These are phyloP conservation scores for Cercospora sp. DNA, from an alignment of 2,329 filamentous ascomycete genomes.

Conservation along the genomic window DNA sequence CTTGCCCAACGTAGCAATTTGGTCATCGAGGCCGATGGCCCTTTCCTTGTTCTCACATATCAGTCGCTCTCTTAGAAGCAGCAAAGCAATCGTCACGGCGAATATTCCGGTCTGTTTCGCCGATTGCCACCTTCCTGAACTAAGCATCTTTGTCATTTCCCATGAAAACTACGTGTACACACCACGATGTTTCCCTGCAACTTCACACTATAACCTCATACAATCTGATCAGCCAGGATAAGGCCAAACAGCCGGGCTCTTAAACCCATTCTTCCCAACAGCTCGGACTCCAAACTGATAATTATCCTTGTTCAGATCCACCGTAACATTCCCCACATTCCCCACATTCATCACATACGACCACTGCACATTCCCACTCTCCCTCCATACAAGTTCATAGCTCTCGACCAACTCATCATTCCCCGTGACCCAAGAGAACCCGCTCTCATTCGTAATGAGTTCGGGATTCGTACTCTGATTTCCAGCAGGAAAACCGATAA, in stretches of 20 bases:
- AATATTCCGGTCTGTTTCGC: too few relatives aligned
- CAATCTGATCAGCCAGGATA: conserved; percentile 34
- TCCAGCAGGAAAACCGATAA: conserved; percentile 32
- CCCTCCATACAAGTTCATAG: conserved; percentile 60
- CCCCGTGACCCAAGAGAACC: conserved; percentile 50
- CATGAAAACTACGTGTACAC: too few relatives aligned
- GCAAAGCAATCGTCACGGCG: too few relatives aligned
- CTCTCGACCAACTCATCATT: conserved; percentile 45
- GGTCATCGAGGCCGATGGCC: too few relatives aligned
- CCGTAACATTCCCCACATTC: conserved; percentile 46
- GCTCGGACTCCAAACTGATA: conserved; percentile 58
- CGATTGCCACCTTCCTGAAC: too few relatives aligned
- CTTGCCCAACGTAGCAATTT: too few relatives aligned
- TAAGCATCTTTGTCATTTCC: too few relatives aligned
- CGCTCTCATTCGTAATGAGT: conserved; percentile 48
- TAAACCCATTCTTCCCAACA: conserved; percentile 53
- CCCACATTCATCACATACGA: conserved; percentile 46
- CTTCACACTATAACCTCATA: not conserved
- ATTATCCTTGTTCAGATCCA: conserved; percentile 58
- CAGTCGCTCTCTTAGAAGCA: too few relatives aligned
- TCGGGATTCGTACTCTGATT: conserved; percentile 27
- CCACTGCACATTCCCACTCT: conserved; percentile 50
- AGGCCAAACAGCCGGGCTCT: conserved; percentile 51
- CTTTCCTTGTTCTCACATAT: too few relatives aligned
- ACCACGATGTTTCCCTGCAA: too few relatives aligned